Evolutionary conservation across 2,329 filamentous ascomycete species (phyloP), one percentile per base, ranked within the genome.

Genomic region (Apiospora marii): DNA sequence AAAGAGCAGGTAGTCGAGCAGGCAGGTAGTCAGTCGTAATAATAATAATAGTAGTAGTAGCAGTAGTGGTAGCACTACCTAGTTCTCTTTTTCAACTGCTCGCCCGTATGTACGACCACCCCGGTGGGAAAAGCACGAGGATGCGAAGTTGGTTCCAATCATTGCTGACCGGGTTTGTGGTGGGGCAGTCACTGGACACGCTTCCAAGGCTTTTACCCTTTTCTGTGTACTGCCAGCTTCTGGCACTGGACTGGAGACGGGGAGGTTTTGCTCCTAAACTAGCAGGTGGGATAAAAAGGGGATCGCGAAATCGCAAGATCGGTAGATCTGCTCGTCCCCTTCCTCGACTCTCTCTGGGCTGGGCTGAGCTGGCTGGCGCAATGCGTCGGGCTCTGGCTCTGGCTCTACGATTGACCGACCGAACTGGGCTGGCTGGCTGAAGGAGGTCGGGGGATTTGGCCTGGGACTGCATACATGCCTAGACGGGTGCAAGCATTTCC

Each of bases 281-380:
- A 64, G 58, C 14, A 64, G 58, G 58, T 37, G 58, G 58, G 58
- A 64, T 64, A 64, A 64, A 58, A 64, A 64, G 58, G 58, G 58
- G 58, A 64, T 64, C 58, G 34, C 34, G 12, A 10, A 64, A 64
- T 41, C 58, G 58, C 58, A 24, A 64, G 30, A 64, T 64, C 58
- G 58, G 58, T 41, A 64, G 58, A 64, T 64, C 30, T 64, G 22
- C 58, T 41, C 30, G 34, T 24, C 34, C 34, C 58, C 34, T 41
- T 41, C 30, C 58, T 4, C 58, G 19, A 41, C 10, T 64, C 58
- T 41, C 34, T 24, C 19, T 41, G 34, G 58, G 58, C 53, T 64
- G 8, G 53, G 58, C 27, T 30, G 27, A 4, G 27, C 27, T 30
- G 27, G 53, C 53, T 37, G 53, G 53, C 51, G 51, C 51, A 58